Conservation (phyloP, 2,329 filamentous ascomycete genomes). For the Claviceps quebecensis region DNA sequence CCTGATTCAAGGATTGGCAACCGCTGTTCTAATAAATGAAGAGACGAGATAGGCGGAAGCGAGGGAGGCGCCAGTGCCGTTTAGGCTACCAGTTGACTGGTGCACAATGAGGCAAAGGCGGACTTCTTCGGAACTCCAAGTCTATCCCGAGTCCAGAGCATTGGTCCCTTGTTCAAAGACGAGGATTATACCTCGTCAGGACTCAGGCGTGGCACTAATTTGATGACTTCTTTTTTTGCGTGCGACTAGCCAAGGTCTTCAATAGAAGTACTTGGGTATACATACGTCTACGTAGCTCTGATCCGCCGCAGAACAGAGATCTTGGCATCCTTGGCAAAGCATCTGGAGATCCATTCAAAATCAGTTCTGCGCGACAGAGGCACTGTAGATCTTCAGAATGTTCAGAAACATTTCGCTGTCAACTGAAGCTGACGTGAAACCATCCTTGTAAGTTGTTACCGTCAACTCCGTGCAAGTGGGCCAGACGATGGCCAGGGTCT, state of each 20-base stretch:
- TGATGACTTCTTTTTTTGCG: too few relatives aligned
- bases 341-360: not conserved
- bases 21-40: not conserved
- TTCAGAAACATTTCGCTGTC: not conserved
- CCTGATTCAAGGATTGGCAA: not conserved
- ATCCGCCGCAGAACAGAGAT: not conserved
- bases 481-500: not conserved
- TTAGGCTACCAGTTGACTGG: not conserved
- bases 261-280: not conserved
- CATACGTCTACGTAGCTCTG: not conserved
- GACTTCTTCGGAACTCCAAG: not conserved
- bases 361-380: not conserved
- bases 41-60: not conserved
- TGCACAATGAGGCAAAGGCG: slow-evolving; percentile 4
- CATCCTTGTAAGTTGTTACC: not conserved
- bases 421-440: not conserved
- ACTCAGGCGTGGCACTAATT: too few relatives aligned
- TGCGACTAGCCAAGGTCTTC: too few relatives aligned
- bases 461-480: not conserved
- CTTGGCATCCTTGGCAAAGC: not conserved
- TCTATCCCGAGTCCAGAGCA: not conserved
- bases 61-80: not conserved
- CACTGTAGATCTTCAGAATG: not conserved
- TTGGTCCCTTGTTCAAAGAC: too few relatives aligned
- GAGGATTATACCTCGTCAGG: too few relatives aligned